phyloP scores from a whole-genome alignment of 2,329 filamentous ascomycete species.

The Colletotrichum truncatum region DNA sequence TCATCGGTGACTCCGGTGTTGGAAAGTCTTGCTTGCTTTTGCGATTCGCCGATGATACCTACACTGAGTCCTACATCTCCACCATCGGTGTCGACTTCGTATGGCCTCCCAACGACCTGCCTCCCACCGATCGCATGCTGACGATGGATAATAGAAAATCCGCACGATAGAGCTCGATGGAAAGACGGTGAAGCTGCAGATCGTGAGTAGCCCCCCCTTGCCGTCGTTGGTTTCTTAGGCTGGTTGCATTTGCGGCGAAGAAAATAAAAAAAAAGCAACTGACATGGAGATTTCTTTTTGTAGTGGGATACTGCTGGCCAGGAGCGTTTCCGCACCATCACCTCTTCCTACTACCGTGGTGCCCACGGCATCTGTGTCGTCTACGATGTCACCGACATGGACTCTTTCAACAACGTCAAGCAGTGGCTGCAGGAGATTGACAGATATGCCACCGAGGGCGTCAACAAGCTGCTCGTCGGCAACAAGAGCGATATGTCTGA shows the following conservation, averaged over 20 bases:
- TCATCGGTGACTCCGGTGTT: constrained; percentile 99
- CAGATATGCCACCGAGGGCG: constrained; percentile 97
- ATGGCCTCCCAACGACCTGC: constrained; percentile 48
- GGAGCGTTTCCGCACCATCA: constrained; percentile 99
- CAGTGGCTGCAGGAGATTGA: constrained; percentile 99
- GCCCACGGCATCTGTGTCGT: constrained; percentile 99
- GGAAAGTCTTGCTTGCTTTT: constrained; percentile 99
- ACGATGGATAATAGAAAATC: constrained; percentile 80
- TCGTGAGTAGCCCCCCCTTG: constrained; percentile 71
- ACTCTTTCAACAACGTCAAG: constrained; percentile 99
- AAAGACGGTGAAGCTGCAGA: constrained; percentile 99
- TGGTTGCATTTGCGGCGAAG: not conserved
- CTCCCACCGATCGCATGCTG: constrained; percentile 5
- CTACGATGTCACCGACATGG: constrained; percentile 99
- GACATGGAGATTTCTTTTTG: constrained; percentile 37
- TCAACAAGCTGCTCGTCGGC: constrained; percentile 98
- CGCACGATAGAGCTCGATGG: constrained; percentile 98
- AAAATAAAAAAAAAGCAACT: too few species aligned
- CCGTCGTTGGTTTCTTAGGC: too few species aligned
- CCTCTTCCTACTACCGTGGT: constrained; percentile 98
- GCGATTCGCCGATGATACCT: constrained; percentile 98
- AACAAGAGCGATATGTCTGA: constrained; percentile 99
- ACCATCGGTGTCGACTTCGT: constrained; percentile 99
- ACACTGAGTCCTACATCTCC: constrained; percentile 99
- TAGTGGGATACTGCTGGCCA: constrained; percentile 99